A percentile compares a stretch with the other conserved stretches of the same genome.
Evolutionary conservation across 495 filamentous ascomycete genomes (phyloP).

Genomic region (Elaphomyces granulatus): DNA sequence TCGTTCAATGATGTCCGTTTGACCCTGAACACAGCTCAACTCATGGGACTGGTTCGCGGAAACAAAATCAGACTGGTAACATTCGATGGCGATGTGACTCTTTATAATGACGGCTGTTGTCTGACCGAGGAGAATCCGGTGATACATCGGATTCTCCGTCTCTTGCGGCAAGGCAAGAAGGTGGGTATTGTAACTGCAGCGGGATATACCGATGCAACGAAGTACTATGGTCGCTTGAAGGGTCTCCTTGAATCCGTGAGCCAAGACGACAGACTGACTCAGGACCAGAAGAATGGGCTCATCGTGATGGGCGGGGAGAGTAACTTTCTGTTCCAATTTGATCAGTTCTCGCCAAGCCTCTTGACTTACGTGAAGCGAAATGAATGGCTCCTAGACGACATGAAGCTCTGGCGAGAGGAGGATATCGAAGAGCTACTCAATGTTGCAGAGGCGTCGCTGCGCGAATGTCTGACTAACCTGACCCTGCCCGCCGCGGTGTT

Average conservation of each 20-base stretch:
- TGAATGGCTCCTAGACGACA: constrained; percentile 75
- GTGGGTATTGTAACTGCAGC: constrained; percentile 95
- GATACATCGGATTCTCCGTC: constrained; percentile 59
- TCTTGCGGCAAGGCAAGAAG: constrained; percentile 46
- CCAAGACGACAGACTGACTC: constrained; percentile 39
- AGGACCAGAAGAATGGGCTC: constrained; percentile 53
- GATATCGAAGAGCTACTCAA: constrained; percentile 70
- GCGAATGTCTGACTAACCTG: constrained; percentile 63
- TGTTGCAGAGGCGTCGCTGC: constrained; percentile 68
- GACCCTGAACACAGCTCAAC: constrained; percentile 85
- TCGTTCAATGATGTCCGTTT: constrained; percentile 96
- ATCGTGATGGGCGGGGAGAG: constrained; percentile 86
- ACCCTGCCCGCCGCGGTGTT: constrained; percentile 62
- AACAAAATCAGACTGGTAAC: constrained; percentile 62
- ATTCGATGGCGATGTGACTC: constrained; percentile 94
- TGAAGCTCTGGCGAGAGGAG: constrained; percentile 67
- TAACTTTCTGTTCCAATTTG: constrained; percentile 77
- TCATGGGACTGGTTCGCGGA: constrained; percentile 61
- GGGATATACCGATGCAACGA: constrained; percentile 74
- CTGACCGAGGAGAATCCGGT: constrained; percentile 60
- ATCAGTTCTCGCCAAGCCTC: constrained; percentile 15
- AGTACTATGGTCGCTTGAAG: constrained; percentile 70
- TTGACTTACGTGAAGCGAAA: constrained; percentile 48
- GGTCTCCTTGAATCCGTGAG: constrained; percentile 78
- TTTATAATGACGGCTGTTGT: constrained; percentile 85